These are phyloP conservation scores for Lecanicillium sp. DNA, from an alignment of 2,329 filamentous ascomycete genomes.

Conservation along the genomic window DNA sequence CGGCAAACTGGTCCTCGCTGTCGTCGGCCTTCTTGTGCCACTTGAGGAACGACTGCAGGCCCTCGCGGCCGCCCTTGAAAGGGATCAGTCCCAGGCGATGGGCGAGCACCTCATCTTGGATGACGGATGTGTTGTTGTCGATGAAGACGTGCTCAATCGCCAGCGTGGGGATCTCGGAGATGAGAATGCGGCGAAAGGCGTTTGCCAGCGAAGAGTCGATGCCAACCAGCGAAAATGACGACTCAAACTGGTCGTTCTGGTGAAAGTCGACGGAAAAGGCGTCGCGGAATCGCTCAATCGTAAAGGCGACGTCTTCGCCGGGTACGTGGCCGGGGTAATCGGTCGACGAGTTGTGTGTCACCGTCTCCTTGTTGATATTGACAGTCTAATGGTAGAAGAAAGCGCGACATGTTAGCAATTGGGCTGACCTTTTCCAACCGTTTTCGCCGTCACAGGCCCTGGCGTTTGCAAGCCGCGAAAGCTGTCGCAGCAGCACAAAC, in stretches of 20 bases:
- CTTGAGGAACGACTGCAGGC: conserved; percentile 68
- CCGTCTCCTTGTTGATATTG: conserved; percentile 80
- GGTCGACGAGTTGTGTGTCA: conserved; percentile 80
- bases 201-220: conserved; percentile 92
- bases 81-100: conserved; percentile 87
- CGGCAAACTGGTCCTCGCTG: conserved; percentile 52
- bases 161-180: conserved; percentile 88
- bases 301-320: conserved; percentile 79
- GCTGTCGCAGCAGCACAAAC: too few species aligned
- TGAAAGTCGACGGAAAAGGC: conserved; percentile 74
- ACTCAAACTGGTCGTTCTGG: conserved; percentile 67
- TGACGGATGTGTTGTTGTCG: conserved; percentile 93
- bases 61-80: conserved; percentile 70
- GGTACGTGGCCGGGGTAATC: conserved; percentile 90
- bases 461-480: too few species aligned
- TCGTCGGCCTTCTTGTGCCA: conserved; percentile 68
- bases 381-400: conserved; percentile 54
- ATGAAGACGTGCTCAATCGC: conserved; percentile 93
- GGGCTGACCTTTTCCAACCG: background rate
- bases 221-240: conserved; percentile 85
- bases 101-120: conserved; percentile 94
- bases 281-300: conserved; percentile 62
- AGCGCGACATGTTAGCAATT: conserved; percentile 5
- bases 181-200: conserved; percentile 91
- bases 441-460: too few species aligned